These are phyloP conservation scores for Cyphellophora attinorum DNA, from an alignment of 2,329 filamentous ascomycete genomes.

Conservation along the genomic window DNA sequence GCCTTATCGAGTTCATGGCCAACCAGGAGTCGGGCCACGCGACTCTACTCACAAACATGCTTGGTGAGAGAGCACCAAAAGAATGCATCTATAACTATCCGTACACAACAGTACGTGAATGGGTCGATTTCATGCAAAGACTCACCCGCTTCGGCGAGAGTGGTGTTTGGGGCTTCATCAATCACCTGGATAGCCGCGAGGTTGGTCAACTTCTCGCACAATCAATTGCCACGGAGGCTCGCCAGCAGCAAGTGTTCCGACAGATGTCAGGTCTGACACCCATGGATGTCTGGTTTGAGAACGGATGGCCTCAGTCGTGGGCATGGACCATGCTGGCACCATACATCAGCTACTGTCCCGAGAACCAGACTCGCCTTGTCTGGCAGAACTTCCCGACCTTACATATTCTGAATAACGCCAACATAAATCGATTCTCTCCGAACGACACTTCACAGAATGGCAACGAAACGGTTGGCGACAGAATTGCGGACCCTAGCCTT, in stretches of 20 bases:
- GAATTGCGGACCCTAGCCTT: too few species aligned
- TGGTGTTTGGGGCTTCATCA: constrained; percentile 71
- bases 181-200: constrained; percentile 66
- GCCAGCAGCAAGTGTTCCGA: constrained; percentile 76
- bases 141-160: constrained; percentile 73
- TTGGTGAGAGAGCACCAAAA: constrained; percentile 58
- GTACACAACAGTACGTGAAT: constrained; percentile 63
- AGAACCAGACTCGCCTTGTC: constrained; percentile 60
- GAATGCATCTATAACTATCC: constrained; percentile 81
- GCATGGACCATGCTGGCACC: constrained; percentile 73
- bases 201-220: constrained; percentile 64
- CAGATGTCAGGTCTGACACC: constrained; percentile 72
- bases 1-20: constrained; percentile 65
- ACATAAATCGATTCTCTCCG: too few species aligned
- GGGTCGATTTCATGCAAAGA: constrained; percentile 75
- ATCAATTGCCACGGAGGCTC: constrained; percentile 67
- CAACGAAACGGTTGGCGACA: too few species aligned
- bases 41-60: constrained; percentile 67
- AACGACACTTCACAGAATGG: too few species aligned
- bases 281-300: constrained; percentile 74
- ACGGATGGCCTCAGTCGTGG: constrained; percentile 74
- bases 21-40: constrained; percentile 70
- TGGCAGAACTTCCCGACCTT: constrained; percentile 80
- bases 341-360: constrained; percentile 68
- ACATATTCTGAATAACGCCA: constrained; percentile 65